Conservation (phyloP, 805 yeast genomes). For the Grigorovia humatica region DNA sequence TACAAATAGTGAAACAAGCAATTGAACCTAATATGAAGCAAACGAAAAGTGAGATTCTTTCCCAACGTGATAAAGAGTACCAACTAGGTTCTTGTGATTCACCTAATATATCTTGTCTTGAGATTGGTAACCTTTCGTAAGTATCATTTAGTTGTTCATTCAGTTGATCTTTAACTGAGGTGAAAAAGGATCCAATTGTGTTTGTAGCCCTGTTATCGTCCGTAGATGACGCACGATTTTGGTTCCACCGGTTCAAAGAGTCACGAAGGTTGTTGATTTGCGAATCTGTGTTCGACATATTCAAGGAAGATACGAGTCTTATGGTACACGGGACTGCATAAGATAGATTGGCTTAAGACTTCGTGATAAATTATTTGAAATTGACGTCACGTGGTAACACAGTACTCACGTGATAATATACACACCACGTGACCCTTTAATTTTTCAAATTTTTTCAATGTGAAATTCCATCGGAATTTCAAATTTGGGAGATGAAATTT, state of each 20-base stretch:
- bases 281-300: constrained; percentile 5
- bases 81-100: constrained; percentile 53
- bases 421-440: neutral
- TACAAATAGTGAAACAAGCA: constrained; percentile 74
- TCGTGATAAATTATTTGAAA: too few relatives aligned
- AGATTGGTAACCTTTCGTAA: constrained; percentile 56
- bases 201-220: neutral
- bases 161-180: constrained; percentile 31
- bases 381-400: neutral
- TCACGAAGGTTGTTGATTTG: constrained; percentile 23
- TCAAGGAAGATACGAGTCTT: too few relatives aligned
- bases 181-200: constrained; percentile 26
- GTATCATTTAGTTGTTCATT: constrained; percentile 41
- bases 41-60: constrained; percentile 66
- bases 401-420: neutral
- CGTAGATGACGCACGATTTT: constrained; percentile 7
- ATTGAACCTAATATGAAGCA: constrained; percentile 66
- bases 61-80: constrained; percentile 68
- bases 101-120: constrained; percentile 38
- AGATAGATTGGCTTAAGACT: too few relatives aligned
- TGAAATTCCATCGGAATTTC: neutral
- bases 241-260: constrained; percentile 33
- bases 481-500: neutral
- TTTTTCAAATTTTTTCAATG: neutral
- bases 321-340: too few relatives aligned